Base-by-base conservation (phyloP, 129 eudicot species). In the Artemisia annua region DNA sequence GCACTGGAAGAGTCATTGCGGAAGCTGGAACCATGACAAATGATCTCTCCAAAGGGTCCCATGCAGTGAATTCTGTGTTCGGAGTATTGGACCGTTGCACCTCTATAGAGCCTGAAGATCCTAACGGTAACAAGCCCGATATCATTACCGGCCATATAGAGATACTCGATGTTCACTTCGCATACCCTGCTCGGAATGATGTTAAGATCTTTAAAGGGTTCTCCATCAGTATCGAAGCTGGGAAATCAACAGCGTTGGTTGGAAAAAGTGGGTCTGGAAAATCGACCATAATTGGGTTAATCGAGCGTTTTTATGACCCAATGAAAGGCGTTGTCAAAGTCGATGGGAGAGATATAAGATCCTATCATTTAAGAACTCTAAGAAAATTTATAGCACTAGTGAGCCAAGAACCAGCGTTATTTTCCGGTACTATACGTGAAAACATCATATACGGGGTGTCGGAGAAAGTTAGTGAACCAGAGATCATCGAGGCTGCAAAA, bases 221-320 rank as follows among this genome's bases (percentile, higher is more conserved):
- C 28, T 83, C 97, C 0, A 58, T 93, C 22, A 69, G 76, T 0
- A 87, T 93, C 16, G 82, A 89, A 69, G 86, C 95, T 2, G 98
- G 95, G 58, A 87, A 86, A 73, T 87, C 98, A 63, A 89, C 96
- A 0, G 98, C 98, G 6, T 65, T 93, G 52, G 98, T 93, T 0
- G 98, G 98, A 39, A 92, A 87, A 55, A 93, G 97, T 67, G 98
- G 98, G 16, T 89, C 98, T 0, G 98, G 98, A 11, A 89, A 93
- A 56, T 93, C 98, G 18, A 93, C 98, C 19, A 87, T 93, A 66
- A 86, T 89, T 11, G 88, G 92, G 32, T 51, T 93, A 16, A 80
- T 93, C 2, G 90, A 93, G 56, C 84, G 97, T 56, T 93, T 89
- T 46, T 89, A 89, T 19, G 98, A 93, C 65, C 98, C 98, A 4